A percentile compares a stretch with the other conserved stretches of the same genome.
Evolutionary conservation across 306 rosid species (phyloP).

Genomic region (Cucumis cinereus): DNA sequence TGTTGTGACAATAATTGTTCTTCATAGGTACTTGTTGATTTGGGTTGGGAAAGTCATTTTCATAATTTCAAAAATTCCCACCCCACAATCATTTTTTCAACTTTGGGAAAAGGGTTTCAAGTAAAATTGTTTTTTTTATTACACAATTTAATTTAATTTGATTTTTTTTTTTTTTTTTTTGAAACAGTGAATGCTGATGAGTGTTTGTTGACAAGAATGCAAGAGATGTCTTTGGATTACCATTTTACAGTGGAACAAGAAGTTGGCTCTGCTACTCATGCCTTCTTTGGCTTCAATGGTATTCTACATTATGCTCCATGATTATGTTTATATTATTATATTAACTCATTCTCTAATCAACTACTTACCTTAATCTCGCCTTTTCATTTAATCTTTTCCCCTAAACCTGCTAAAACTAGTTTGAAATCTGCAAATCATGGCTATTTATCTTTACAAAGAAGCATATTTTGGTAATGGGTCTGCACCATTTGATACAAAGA

Average conservation of each 20-base stretch:
- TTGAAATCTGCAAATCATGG: background rate
- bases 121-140: background rate
- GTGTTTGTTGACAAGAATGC: slow-evolving; percentile 93
- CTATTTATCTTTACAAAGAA: background rate
- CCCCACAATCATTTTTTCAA: background rate
- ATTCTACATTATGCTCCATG: background rate
- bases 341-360: background rate
- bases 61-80: background rate
- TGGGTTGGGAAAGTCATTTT: background rate
- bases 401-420: background rate
- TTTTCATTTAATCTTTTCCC: too few species aligned
- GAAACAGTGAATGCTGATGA: slow-evolving; percentile 74
- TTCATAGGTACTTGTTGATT: slow-evolving; percentile 4
- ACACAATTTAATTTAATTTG: background rate
- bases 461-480: background rate
- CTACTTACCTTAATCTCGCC: background rate
- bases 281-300: slow-evolving; percentile 99
- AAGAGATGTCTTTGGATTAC: slow-evolving; percentile 97
- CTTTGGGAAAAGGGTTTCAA: background rate
- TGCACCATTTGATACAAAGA: background rate
- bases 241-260: slow-evolving; percentile 99
- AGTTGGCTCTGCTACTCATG: slow-evolving; percentile 98
- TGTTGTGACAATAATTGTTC: background rate
- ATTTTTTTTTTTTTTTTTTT: background rate
- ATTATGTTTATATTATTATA: background rate